Base-by-base conservation (phyloP, 176 grass and related monocot genomes). In the Paspalum vaginatum region DNA sequence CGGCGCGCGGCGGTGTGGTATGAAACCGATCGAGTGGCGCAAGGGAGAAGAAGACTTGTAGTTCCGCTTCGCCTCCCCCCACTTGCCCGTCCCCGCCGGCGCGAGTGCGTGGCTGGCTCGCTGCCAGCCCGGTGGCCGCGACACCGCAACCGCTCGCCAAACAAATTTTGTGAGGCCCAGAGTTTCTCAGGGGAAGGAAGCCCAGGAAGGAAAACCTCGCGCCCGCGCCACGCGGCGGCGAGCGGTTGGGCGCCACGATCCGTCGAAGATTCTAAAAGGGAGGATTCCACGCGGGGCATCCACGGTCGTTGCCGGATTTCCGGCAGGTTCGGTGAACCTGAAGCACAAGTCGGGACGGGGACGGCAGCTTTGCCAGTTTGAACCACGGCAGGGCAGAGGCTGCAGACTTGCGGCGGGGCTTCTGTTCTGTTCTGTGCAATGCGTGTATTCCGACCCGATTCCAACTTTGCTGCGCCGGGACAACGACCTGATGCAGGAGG, bases 151-250 rank as follows among this genome's bases (percentile, higher is more conserved):
- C 47, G 65, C 63, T 41, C 56, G 46, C 87, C 87, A 89, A 81
- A 70, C 77, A 81, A 81, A 50, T 49, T 85, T 89, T 81, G 10
- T 89, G 87, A 47, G 87, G 87, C 25, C 22, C 70, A 69, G 81
- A 65, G 20, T 26, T n/a, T 42, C 8, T 20, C 27, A 52, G 24
- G 8, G 62, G 20, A 2, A 0, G 8, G 9, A 39, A 18, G n/a
- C n/a, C n/a, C n/a, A n/a, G 62, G 20, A 2, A 0, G 8, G 9
- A 39, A 18, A 26, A 13, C 4, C 6, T 42, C 11, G 37, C 61
- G 8, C 2, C 25, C 11, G 47, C 68, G 27, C 21, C 59, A 70
- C 81, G 60, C 75, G 46, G 46, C 37, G 61, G 22, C 41, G 10
- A 15, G n/a, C 43, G 42, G 25, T 62, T 49, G 55, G 67, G 11